Evolutionary conservation across 2,329 filamentous ascomycete species (phyloP).

Genomic region (Colletotrichum brevisporum): DNA sequence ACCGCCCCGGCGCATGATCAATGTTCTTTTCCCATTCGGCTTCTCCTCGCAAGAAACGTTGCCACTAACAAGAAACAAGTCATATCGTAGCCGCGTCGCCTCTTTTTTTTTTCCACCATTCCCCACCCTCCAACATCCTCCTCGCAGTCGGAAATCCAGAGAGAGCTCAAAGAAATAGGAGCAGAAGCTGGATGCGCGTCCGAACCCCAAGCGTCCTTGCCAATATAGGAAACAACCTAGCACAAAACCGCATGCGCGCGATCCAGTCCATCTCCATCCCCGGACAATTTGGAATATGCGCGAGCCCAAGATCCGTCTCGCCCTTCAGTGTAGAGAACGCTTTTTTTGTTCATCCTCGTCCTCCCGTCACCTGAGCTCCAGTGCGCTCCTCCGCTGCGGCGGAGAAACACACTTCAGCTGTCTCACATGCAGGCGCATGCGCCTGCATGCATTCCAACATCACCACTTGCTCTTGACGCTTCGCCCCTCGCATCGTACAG

Average conservation of each 20-base stretch:
- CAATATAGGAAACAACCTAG: conserved; percentile 29
- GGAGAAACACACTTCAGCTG: neutral
- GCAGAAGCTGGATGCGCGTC: conserved; percentile 9
- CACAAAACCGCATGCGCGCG: conserved; percentile 28
- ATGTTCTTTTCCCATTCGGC: conserved; percentile 2
- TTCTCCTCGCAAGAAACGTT: conserved; percentile 23
- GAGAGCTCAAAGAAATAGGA: conserved; percentile 26
- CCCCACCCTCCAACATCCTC: conserved; percentile 8
- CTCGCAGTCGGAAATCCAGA: conserved; percentile 16
- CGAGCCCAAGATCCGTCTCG: conserved; percentile 29
- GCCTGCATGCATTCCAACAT: conserved; percentile 33
- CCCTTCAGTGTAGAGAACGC: conserved; percentile 16
- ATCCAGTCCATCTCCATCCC: conserved; percentile 21
- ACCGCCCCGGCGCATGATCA: conserved; percentile 1
- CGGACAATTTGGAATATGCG: conserved; percentile 37
- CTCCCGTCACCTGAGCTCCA: neutral
- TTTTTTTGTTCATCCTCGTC: conserved; percentile 1
- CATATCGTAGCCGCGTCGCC: conserved; percentile 34
- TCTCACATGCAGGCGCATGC: conserved; percentile 19
- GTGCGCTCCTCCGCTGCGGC: neutral
- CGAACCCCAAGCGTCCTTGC: conserved; percentile 10
- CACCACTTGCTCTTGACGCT: conserved; percentile 28
- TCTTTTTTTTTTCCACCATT: neutral
- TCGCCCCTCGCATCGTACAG: conserved; percentile 38
- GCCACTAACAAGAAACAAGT: conserved; percentile 27